These are phyloP conservation scores for Kwoniella sp. DNA, from an alignment of 768 basidiomycete genomes.

Conservation along the genomic window DNA sequence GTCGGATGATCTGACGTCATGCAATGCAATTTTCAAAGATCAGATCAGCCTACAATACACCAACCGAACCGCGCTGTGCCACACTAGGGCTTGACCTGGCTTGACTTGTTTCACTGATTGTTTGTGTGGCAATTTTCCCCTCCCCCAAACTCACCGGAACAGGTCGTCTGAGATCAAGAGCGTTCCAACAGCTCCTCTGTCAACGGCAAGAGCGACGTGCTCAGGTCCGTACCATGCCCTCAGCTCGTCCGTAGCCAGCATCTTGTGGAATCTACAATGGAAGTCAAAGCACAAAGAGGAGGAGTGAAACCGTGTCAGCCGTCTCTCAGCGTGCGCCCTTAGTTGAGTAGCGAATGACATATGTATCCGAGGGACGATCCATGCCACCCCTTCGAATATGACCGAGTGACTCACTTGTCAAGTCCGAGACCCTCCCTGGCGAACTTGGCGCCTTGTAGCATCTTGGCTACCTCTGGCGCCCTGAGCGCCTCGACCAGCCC, in stretches of 20 bases:
- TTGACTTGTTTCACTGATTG: too few relatives aligned
- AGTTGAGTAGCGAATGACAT: slow-evolving; percentile 18
- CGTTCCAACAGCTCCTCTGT: slow-evolving; percentile 90
- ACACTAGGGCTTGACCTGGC: too few relatives aligned
- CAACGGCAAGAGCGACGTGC: slow-evolving; percentile 87
- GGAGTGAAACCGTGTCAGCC: neutral
- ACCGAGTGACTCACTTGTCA: slow-evolving; percentile 79
- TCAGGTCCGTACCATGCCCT: slow-evolving; percentile 98
- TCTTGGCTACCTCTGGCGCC: slow-evolving; percentile 76
- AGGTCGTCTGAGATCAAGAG: slow-evolving; percentile 92
- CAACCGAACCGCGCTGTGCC: too few relatives aligned
- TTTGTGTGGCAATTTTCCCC: too few relatives aligned
- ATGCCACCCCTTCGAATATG: too few relatives aligned
- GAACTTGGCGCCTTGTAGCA: slow-evolving; percentile 72
- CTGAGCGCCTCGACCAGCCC: slow-evolving; percentile 90
- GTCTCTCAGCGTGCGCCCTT: too few relatives aligned
- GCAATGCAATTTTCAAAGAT: neutral
- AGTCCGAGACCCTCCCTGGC: slow-evolving; percentile 88
- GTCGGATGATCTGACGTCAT: slow-evolving; percentile 83
- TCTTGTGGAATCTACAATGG: slow-evolving; percentile 84
- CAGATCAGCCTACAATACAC: too few relatives aligned
- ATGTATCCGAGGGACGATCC: too few relatives aligned
- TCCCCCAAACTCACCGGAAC: slow-evolving; percentile 76
- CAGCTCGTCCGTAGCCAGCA: slow-evolving; percentile 90
- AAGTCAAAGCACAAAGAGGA: neutral